Base-by-base conservation (phyloP, 306 rosid species). In the Oemleria cerasiformis region DNA sequence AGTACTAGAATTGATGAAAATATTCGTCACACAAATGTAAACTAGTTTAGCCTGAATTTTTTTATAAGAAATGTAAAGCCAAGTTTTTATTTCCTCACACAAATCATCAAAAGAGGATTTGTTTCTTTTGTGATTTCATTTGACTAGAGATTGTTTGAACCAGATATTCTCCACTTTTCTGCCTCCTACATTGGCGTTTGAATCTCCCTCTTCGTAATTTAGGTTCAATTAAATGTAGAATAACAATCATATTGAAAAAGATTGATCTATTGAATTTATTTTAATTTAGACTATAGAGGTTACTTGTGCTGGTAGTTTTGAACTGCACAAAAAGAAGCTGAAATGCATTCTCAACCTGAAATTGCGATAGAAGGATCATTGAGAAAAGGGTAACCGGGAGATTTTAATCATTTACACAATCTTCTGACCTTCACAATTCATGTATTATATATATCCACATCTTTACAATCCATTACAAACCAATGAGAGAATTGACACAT, bases 361-460 rank as follows among this genome's bases (percentile, higher is more conserved):
- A 68, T 50, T 36, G n/a, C 15, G 14, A 13, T 45, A 51, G 45
- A 40, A 68, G 73, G 73, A 51, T 36, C 48, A 50, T 36, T 20
- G 12, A 68, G 13, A 50, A 47, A 55, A 7, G 21, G 19, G 56
- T 30, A 68, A 40, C 4, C 19, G 12, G 36, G 2, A 69, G 21
- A 2, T 15, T 20, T 54, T 47, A 16, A 47, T 25, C 71, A 30
- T 48, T 47, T 15, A 16, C 40, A 3, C 2, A 23, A 44, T 9
- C 15, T 38, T 68, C 21, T 38, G 5, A 53, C 14, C 54, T 50
- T 68, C 13, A 53, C 38, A 13, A 68, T 55, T 21, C 14, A 55
- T 21, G 36, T 30, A 5, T 1, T 55, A 55, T 53, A 41, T 41
- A 41, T 1, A 10, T 56, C 62, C 62, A 56, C 62, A 11, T 21